These are phyloP conservation scores for Brachypodium distachyon DNA, from an alignment of 202 grass and related monocot species.

Conservation along the genomic window DNA sequence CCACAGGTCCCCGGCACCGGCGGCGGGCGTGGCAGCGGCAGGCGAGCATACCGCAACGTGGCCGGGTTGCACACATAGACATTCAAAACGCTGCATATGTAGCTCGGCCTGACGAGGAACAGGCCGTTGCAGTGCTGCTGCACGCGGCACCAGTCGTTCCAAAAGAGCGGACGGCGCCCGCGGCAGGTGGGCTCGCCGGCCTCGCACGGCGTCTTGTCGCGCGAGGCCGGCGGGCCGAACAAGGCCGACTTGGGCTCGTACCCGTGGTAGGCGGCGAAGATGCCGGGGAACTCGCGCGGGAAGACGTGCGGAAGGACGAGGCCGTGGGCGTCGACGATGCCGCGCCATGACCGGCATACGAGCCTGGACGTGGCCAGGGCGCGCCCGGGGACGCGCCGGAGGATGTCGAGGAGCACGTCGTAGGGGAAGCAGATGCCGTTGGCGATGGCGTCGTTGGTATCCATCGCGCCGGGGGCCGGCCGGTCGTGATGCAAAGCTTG, in stretches of 20 bases:
- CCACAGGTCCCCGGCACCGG: no score
- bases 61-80: not conserved
- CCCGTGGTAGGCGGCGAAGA: not conserved
- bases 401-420: not conserved
- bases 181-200: not conserved
- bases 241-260: not conserved
- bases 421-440: not conserved
- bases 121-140: not conserved
- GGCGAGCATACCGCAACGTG: not conserved
- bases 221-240: not conserved
- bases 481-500: no score
- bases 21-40: not conserved
- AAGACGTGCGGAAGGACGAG: not conserved
- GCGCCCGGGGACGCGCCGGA: not conserved
- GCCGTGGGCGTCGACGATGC: not conserved
- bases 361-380: not conserved
- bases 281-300: not conserved
- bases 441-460: not conserved
- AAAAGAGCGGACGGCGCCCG: not conserved
- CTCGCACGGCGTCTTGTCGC: no score
- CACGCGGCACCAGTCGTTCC: not conserved
- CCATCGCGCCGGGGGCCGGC: not conserved
- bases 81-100: not conserved
- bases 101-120: not conserved
- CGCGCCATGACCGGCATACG: not conserved